These are phyloP conservation scores for Metarhizium guizhouense DNA, from an alignment of 2,329 filamentous ascomycete genomes.

Conservation along the genomic window DNA sequence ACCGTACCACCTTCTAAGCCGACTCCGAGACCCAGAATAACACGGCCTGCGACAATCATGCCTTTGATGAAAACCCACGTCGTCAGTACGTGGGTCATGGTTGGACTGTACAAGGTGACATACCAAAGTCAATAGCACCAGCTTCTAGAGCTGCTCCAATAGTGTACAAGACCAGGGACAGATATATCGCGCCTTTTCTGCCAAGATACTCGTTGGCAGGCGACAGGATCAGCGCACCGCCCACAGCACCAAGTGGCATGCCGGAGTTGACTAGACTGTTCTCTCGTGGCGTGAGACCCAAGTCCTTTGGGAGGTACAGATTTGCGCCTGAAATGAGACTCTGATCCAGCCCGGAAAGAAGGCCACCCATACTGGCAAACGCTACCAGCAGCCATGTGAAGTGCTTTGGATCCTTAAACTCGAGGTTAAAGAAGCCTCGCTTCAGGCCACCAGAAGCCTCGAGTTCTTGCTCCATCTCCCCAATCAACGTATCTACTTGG, in stretches of 20 bases:
- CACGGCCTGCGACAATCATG: conserved; percentile 61
- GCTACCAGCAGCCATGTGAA: conserved; percentile 62
- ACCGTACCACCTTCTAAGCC: conserved; percentile 68
- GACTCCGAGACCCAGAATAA: conserved; percentile 62
- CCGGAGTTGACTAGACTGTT: conserved; percentile 60
- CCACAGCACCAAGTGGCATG: conserved; percentile 65
- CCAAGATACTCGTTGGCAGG: conserved; percentile 61
- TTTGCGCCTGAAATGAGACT: conserved; percentile 65
- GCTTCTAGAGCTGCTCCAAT: conserved; percentile 60
- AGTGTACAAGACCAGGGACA: conserved; percentile 61
- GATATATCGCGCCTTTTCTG: conserved; percentile 58
- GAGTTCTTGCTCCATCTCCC: conserved; percentile 32
- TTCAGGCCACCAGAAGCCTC: conserved; percentile 21
- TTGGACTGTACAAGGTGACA: not conserved
- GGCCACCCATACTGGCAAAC: conserved; percentile 67
- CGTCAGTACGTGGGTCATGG: not conserved
- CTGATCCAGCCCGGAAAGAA: conserved; percentile 65
- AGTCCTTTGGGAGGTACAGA: conserved; percentile 52
- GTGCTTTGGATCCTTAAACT: conserved; percentile 50
- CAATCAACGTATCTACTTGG: conserved; percentile 30
- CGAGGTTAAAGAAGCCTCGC: conserved; percentile 40
- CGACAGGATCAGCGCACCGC: conserved; percentile 57
- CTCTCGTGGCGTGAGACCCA: conserved; percentile 45
- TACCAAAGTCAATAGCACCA: conserved; percentile 55
- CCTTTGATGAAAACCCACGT: conserved; percentile 12